Evolutionary conservation across 306 rosid genomes (phyloP).

Genomic region (Crotalaria pallida): DNA sequence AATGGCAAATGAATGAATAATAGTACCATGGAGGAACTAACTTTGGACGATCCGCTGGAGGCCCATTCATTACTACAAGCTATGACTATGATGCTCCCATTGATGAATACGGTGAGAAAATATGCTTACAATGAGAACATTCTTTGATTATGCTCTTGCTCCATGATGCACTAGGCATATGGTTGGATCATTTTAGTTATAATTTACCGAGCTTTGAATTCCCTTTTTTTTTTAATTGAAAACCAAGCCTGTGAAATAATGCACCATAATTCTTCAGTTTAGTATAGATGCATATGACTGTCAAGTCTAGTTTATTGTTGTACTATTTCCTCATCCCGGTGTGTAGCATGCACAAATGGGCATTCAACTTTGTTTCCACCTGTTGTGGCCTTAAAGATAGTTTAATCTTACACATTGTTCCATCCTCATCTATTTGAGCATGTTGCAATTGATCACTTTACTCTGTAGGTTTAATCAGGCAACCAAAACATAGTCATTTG

Average conservation of each 20-base stretch:
- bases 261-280: not conserved
- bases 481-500: constrained; percentile 83
- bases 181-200: not conserved
- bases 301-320: not conserved
- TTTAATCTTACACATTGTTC: not conserved
- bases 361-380: not conserved
- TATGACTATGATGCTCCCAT: constrained; percentile 96
- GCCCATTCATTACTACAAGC: constrained; percentile 90
- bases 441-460: not conserved
- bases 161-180: not conserved
- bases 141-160: not conserved
- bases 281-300: not conserved
- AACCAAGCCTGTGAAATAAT: not conserved
- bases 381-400: not conserved
- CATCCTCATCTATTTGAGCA: not conserved
- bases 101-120: constrained; percentile 82
- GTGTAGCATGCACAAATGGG: not conserved
- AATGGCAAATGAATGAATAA: constrained; percentile 33
- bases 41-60: constrained; percentile 96
- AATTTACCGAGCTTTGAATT: not conserved
- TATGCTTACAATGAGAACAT: not conserved
- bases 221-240: not conserved
- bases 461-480: constrained; percentile 69
- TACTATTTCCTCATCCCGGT: not conserved
- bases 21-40: constrained; percentile 99